These are phyloP conservation scores for Tilletia caries DNA, from an alignment of 1,284 basidiomycete species.

Conservation along the genomic window DNA sequence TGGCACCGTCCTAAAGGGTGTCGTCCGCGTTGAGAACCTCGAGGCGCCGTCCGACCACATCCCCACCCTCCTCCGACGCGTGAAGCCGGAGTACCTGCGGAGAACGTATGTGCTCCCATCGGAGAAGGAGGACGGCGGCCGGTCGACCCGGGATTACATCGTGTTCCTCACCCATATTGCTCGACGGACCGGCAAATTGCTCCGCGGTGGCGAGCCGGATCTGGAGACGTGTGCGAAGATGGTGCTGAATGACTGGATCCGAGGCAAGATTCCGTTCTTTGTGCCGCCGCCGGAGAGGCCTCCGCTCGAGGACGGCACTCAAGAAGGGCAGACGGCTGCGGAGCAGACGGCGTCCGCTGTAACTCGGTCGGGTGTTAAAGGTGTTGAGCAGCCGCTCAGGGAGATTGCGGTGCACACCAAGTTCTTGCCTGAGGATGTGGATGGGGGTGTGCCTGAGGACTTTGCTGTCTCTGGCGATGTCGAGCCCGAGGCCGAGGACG, in stretches of 20 bases:
- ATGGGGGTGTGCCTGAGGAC: conserved; percentile 47
- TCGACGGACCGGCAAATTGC: conserved; percentile 81
- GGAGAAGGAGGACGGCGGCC: conserved; percentile 4
- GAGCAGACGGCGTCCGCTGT: conserved; percentile 42
- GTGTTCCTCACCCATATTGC: conserved; percentile 81
- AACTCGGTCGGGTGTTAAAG: conserved; percentile 57
- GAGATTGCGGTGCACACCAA: conserved; percentile 62
- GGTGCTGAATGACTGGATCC: conserved; percentile 93
- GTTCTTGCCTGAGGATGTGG: conserved; percentile 56
- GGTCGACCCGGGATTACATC: conserved; percentile 56
- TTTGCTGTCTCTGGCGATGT: conserved; percentile 36
- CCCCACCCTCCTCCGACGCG: conserved; percentile 77
- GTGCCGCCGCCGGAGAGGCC: conserved; percentile 61
- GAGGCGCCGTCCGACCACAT: conserved; percentile 92
- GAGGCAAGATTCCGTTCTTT: conserved; percentile 88
- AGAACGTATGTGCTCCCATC: conserved; percentile 68
- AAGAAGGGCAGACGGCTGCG: conserved; percentile 25
- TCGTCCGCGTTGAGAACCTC: conserved; percentile 92
- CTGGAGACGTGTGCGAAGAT: conserved; percentile 90
- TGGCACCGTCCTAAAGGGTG: conserved; percentile 90
- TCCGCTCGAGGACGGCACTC: conserved; percentile 59
- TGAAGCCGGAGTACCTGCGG: conserved; percentile 86
- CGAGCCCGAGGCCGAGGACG: conserved; percentile 40
- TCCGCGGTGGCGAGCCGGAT: conserved; percentile 93
- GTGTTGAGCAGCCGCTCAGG: conserved; percentile 61